Evolutionary conservation across 441 rosid species (phyloP), one percentile per base, ranked within the genome.

Genomic region (Erodium chrysanthum): DNA sequence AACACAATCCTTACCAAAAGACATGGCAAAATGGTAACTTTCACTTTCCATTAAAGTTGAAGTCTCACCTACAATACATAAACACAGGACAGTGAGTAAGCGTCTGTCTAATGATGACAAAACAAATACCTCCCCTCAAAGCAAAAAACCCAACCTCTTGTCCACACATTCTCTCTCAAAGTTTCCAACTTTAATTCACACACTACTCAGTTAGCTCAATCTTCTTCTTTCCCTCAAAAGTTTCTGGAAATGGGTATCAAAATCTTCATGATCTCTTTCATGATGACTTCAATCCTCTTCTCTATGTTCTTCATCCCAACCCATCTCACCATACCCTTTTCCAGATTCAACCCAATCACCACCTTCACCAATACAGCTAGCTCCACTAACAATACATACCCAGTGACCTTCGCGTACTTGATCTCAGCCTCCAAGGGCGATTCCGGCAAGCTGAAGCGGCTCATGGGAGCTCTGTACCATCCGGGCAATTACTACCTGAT

Each of bases 391-490:
- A 54, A 71, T 60, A 68, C 88, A 33, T 75, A 84, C n/a, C 81
- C 86, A 3, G 80, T 81, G 29, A 70, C 72, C 12, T 87, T 88
- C 74, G 94, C 93, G 46, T 87, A 87, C 86, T 71, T 87, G 31
- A 76, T 87, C 70, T 85, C 89, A 1, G 88, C 92, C 22, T 85
- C 92, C 6, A 79, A 68, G 64, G 92, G 92, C 0, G 92, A 87
- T 70, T 31, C 66, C 33, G 65, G 35, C 7, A 85, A 84, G 77
- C 82, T 87, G 10, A 79, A 82, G 74, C 83, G 92, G 18, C 76
- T 80, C 20, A 46, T 87, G 59, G 68, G 79, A 65, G 83, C 92
- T 12, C 46, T 87, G 2, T 87, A 85, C 76, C 92, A 87, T 70
- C 86, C 88, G 0, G 85, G 84, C 54, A 87, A 87, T 71, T 81